Percentiles rank a stretch among this genome's conserved stretches.
These are phyloP conservation scores for Cladorrhinum samala DNA, from an alignment of 495 filamentous ascomycete genomes.

Conservation along the genomic window DNA sequence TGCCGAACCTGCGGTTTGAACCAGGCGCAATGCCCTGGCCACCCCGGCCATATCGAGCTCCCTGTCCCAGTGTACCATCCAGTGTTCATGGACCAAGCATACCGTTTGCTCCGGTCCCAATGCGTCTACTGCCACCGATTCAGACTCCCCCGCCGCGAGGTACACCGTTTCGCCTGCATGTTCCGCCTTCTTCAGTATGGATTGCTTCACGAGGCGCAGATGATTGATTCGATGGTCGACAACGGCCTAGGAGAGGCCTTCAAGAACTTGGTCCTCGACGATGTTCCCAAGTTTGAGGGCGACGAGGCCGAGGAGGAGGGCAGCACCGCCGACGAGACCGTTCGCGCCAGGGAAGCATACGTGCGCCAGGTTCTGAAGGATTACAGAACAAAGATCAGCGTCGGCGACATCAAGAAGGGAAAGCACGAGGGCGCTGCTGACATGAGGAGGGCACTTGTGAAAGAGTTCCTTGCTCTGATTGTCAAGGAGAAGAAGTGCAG, in stretches of 20 bases:
- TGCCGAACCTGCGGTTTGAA: constrained; percentile 85
- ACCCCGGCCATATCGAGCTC: constrained; percentile 91
- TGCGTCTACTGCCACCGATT: constrained; percentile 86
- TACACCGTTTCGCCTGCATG: constrained; percentile 78
- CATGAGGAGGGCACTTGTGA: constrained; percentile 65
- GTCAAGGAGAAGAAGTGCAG: constrained; percentile 57
- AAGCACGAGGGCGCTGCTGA: constrained; percentile 80
- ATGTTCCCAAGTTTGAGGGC: constrained; percentile 17
- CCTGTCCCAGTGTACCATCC: constrained; percentile 90
- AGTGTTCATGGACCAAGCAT: constrained; percentile 84
- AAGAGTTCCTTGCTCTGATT: constrained; percentile 71
- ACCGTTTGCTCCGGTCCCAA: constrained; percentile 74
- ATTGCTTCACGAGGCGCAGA: constrained; percentile 63
- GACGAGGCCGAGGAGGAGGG: constrained; percentile 30
- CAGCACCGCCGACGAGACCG: constrained; percentile 37
- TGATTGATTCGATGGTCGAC: constrained; percentile 53
- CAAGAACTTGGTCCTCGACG: constrained; percentile 14
- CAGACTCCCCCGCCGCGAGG: constrained; percentile 61
- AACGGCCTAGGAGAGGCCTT: constrained; percentile 36
- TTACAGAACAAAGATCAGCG: constrained; percentile 42
- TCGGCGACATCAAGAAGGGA: constrained; percentile 48
- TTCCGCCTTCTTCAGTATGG: constrained; percentile 81
- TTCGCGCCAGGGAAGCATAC: constrained; percentile 60
- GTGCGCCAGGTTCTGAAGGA: constrained; percentile 59
- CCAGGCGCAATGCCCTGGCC: constrained; percentile 77